phyloP scores from a whole-genome alignment of 176 grass and related monocot species.

The Thinopyrum elongatum region DNA sequence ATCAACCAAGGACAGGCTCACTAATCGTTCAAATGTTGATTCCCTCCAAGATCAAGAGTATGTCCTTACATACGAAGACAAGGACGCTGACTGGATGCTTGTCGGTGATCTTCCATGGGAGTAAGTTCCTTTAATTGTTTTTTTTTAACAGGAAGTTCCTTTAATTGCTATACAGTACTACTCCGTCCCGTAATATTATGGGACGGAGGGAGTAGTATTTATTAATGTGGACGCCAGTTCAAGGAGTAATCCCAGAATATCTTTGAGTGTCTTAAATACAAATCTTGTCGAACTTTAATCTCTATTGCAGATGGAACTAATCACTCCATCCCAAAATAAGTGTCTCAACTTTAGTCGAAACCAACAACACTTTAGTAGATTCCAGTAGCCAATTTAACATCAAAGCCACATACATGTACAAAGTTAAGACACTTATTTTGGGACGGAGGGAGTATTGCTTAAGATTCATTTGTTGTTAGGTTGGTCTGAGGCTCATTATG shows the following conservation, averaged over 20 bases:
- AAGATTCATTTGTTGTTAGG: not conserved
- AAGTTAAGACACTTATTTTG: no score
- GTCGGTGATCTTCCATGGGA: conserved; percentile 79
- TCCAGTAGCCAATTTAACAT: no score
- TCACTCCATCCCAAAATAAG: no score
- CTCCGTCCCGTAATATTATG: no score
- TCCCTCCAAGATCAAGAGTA: conserved; percentile 63
- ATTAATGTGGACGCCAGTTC: not conserved
- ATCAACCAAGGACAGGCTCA: conserved; percentile 44
- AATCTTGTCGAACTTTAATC: not conserved
- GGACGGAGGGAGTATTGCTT: not conserved
- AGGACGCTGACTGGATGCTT: conserved; percentile 84
- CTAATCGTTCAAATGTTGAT: conserved; percentile 45
- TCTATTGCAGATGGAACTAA: not conserved
- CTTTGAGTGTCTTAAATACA: not conserved
- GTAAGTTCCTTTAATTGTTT: conserved; percentile 46
- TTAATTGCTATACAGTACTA: no score
- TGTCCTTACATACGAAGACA: conserved; percentile 78
- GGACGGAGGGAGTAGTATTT: no score
- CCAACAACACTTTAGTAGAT: no score
- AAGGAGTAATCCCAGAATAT: not conserved
- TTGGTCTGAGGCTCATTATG: not conserved
- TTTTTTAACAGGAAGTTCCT: no score
- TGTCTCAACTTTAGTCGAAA: no score
- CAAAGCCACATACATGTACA: no score